phyloP scores from a whole-genome alignment of 768 basidiomycete genomes.

The Kwoniella sp. region DNA sequence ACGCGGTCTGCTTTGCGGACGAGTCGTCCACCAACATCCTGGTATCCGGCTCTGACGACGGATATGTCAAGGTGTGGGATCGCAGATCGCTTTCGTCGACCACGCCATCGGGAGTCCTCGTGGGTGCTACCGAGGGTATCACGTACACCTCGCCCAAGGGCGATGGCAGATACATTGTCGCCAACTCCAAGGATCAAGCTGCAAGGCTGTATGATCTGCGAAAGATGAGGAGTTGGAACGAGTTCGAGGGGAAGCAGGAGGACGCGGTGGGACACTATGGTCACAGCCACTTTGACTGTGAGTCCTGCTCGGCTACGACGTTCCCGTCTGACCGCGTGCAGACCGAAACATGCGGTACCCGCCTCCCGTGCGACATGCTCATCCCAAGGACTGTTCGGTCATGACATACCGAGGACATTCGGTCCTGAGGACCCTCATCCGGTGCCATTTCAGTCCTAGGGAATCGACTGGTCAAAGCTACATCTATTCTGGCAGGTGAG shows the following conservation, averaged over 20 bases:
- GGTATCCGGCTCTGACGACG: slow-evolving; percentile 91
- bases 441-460: slow-evolving; percentile 90
- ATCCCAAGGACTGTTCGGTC: slow-evolving; percentile 85
- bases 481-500: slow-evolving; percentile 86
- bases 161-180: slow-evolving; percentile 89
- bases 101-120: slow-evolving; percentile 85
- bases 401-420: slow-evolving; percentile 93
- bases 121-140: slow-evolving; percentile 91
- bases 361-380: slow-evolving; percentile 63
- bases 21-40: slow-evolving; percentile 86
- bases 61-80: slow-evolving; percentile 89
- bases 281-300: slow-evolving; percentile 59
- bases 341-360: slow-evolving; percentile 52
- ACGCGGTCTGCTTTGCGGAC: slow-evolving; percentile 92
- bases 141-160: slow-evolving; percentile 93
- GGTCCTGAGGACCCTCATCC: slow-evolving; percentile 83
- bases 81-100: slow-evolving; percentile 55
- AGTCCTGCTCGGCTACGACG: slow-evolving; percentile 54
- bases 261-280: slow-evolving; percentile 57
- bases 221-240: slow-evolving; percentile 74
- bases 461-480: slow-evolving; percentile 90
- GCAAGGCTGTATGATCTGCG: slow-evolving; percentile 88
- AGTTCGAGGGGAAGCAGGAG: slow-evolving; percentile 60
- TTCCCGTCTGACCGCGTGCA: slow-evolving; percentile 3
- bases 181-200: slow-evolving; percentile 93